These are phyloP conservation scores for Wickerhamomyces sp. DNA, from an alignment of 1,139 yeast species.

Conservation along the genomic window DNA sequence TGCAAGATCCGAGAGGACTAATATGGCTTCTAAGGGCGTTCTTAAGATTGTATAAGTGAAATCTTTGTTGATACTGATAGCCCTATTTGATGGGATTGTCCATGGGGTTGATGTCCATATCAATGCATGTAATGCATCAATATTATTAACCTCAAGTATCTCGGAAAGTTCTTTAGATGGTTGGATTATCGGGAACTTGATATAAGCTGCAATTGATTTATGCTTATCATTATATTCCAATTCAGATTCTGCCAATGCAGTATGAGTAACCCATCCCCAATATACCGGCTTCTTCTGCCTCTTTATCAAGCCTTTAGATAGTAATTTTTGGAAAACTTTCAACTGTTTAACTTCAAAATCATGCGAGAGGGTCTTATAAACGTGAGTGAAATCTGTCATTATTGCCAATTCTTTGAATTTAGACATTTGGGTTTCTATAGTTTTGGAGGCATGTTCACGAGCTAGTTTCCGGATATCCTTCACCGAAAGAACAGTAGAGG, in stretches of 20 bases:
- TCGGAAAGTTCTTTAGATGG: slow-evolving; percentile 17
- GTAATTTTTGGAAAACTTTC: slow-evolving; percentile 60
- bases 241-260: slow-evolving; percentile 97
- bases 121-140: slow-evolving; percentile 29
- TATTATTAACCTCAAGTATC: slow-evolving; percentile 5
- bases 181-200: slow-evolving; percentile 55
- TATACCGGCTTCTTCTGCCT: slow-evolving; percentile 92
- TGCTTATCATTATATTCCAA: slow-evolving; percentile 79
- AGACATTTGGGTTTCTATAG: slow-evolving; percentile 58
- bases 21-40: slow-evolving; percentile 29
- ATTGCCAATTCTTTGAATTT: slow-evolving; percentile 71
- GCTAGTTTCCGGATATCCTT: slow-evolving; percentile 62
- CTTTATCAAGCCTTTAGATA: slow-evolving; percentile 63
- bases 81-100: slow-evolving; percentile 88
- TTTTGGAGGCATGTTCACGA: slow-evolving; percentile 56
- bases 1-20: slow-evolving; percentile 48
- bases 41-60: slow-evolving; percentile 54
- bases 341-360: slow-evolving; percentile 74
- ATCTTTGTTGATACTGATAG: slow-evolving; percentile 65
- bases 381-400: slow-evolving; percentile 74
- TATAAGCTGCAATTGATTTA: slow-evolving; percentile 64
- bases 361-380: slow-evolving; percentile 69
- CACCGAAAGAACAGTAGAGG: slow-evolving; percentile 33
- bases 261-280: slow-evolving; percentile 93
- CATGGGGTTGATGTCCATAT: slow-evolving; percentile 99